Base-by-base conservation (phyloP, 495 filamentous ascomycete species). In the Cairneyella variabilis region DNA sequence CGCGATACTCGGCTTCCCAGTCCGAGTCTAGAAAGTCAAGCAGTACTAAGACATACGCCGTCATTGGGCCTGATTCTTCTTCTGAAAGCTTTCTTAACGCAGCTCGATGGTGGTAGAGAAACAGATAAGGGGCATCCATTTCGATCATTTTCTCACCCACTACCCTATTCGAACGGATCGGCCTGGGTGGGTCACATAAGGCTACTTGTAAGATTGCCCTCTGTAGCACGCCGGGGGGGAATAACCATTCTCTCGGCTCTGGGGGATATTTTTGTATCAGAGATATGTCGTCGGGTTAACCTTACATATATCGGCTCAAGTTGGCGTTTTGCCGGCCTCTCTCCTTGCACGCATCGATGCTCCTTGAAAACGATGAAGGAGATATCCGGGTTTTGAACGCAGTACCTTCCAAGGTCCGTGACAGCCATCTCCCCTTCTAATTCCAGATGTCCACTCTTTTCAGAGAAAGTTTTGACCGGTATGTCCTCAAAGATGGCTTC, bases 61-160 rank as follows among this genome's bases (percentile, higher is more conserved):
- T 34, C 25, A 21, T 48, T 32, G 23, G 45, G n/a, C 18, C 25
- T 9, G 45, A 34, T n/a, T 17, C 23, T 48, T 48, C 45, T 45
- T 23, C 23, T 30, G 14, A 32, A 32, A 48, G 28, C 45, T 30
- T 48, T 17, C 25, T 34, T 7, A 34, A 36, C 0, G 1, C 25
- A 23, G 18, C 45, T 48, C 45, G 25, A 4, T 34, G 45, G 45
- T 48, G 45, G 45, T 48, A 48, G 23, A 48, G 45, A 48, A 34
- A 34, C 45, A 48, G 3, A 48, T 48, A 48, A 14, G 45, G 45
- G 23, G 45, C 45, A 32, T n/a, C 26, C 45, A 48, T 48, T 17
- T 48, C 21, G 3, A 23, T 14, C 42, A 45, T 27, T 3, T 41
- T 41, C 38, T 20, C 11, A n/a, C 17, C 38, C 38, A n/a, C 12